Evolutionary conservation across 2,329 filamentous ascomycete species (phyloP).

Genomic region (Xylariales sp.): DNA sequence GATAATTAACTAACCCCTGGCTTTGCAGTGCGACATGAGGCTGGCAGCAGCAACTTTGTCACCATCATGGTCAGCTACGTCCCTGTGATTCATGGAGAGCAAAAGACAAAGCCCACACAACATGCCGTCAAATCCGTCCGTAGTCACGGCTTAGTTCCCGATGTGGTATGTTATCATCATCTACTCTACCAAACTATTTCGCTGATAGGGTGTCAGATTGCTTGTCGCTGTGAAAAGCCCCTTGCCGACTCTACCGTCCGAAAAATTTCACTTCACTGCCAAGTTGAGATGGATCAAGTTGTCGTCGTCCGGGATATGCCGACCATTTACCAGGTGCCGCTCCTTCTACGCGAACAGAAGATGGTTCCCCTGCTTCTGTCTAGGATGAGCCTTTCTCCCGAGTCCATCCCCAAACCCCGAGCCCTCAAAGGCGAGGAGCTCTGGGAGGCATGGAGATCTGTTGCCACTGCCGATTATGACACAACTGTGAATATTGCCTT

Average conservation of each 20-base stretch:
- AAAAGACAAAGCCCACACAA: slow-evolving; percentile 98
- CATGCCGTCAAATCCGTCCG: slow-evolving; percentile 86
- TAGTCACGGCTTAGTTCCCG: slow-evolving; percentile 79
- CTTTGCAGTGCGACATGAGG: slow-evolving; percentile 70
- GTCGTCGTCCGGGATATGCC: slow-evolving; percentile 89
- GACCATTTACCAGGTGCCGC: slow-evolving; percentile 92
- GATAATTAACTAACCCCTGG: neutral
- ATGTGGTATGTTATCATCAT: slow-evolving; percentile 64
- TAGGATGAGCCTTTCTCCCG: slow-evolving; percentile 67
- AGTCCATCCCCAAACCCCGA: slow-evolving; percentile 65
- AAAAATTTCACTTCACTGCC: slow-evolving; percentile 91
- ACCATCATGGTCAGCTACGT: slow-evolving; percentile 92
- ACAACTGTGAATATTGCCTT: slow-evolving; percentile 83
- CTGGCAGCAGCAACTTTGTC: slow-evolving; percentile 82
- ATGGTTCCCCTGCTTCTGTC: slow-evolving; percentile 75
- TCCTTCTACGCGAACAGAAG: slow-evolving; percentile 87
- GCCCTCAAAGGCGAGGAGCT: slow-evolving; percentile 73
- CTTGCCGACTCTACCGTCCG: slow-evolving; percentile 79
- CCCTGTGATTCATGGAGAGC: slow-evolving; percentile 75
- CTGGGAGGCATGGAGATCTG: slow-evolving; percentile 85
- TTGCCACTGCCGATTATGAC: slow-evolving; percentile 72
- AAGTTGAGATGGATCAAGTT: slow-evolving; percentile 86
- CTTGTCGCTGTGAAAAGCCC: slow-evolving; percentile 86
- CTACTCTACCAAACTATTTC: slow-evolving; percentile 22
- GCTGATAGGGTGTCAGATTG: slow-evolving; percentile 69